Evolutionary conservation across 192 early-diverging fungal species (phyloP).

Genomic region (Dimargaris cristalligena): DNA sequence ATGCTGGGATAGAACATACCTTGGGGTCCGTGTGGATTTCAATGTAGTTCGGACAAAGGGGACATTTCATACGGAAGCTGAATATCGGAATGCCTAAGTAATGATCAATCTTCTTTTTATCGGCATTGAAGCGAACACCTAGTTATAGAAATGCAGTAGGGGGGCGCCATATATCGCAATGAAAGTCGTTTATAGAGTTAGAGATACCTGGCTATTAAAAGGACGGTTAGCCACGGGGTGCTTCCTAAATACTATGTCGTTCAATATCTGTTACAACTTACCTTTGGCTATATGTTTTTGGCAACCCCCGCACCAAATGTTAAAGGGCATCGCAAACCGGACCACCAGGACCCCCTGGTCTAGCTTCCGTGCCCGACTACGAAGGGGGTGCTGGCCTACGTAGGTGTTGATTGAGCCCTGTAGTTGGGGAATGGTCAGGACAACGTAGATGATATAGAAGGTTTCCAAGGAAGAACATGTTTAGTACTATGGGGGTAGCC

Average conservation of each 20-base stretch:
- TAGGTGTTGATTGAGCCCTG: conserved; percentile 72
- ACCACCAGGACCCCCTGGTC: conserved; percentile 75
- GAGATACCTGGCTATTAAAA: no score
- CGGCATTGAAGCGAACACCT: conserved; percentile 89
- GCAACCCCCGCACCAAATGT: conserved; percentile 81
- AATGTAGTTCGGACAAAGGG: conserved; percentile 67
- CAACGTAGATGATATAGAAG: no score
- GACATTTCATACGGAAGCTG: conserved; percentile 89
- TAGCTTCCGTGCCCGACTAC: conserved; percentile 73
- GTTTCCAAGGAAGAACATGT: no score
- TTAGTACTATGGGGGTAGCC: no score
- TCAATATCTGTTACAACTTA: no score
- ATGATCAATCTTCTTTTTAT: conserved; percentile 81
- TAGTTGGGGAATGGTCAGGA: neutral
- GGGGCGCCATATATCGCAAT: no score
- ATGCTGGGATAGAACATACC: conserved; percentile 14
- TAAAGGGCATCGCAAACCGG: conserved; percentile 77
- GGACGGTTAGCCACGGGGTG: no score
- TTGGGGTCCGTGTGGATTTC: conserved; percentile 93
- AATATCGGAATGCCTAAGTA: conserved; percentile 76
- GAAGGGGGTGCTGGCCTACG: conserved; percentile 76
- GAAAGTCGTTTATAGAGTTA: no score
- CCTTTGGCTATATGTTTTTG: conserved; percentile 68
- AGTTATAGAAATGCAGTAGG: no score
- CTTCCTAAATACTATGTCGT: no score